These are phyloP conservation scores for Backusella psychrophila DNA, from an alignment of 192 early-diverging fungal species.

Conservation along the genomic window DNA sequence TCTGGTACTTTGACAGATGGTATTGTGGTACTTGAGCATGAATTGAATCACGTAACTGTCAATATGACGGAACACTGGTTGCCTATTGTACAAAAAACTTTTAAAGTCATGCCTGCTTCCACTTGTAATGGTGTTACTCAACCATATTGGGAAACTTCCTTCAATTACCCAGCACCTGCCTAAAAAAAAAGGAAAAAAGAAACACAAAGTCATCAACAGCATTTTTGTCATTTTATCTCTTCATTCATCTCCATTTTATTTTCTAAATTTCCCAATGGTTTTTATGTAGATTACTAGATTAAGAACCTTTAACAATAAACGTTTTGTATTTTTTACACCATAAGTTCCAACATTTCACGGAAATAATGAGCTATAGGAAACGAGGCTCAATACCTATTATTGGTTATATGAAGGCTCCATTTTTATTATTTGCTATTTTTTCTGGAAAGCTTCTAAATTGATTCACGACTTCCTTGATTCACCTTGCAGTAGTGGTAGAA, in stretches of 20 bases:
- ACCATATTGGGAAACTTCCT: background rate
- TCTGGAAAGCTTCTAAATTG: background rate
- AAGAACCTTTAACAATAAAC: background rate
- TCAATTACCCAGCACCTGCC: background rate
- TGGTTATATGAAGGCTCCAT: background rate
- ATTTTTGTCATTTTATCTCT: background rate
- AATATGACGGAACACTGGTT: constrained; percentile 34
- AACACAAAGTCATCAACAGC: background rate
- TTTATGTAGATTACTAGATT: background rate
- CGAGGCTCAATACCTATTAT: no score
- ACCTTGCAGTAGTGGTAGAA: background rate
- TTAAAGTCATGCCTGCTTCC: constrained; percentile 14
- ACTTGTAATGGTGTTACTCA: background rate
- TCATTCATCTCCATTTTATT: background rate
- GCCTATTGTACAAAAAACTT: constrained; percentile 23
- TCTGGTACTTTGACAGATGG: constrained; percentile 13
- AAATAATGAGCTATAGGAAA: no score
- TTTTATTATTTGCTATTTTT: background rate
- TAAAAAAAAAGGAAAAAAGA: background rate
- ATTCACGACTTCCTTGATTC: background rate
- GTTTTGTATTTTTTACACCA: background rate
- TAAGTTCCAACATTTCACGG: background rate
- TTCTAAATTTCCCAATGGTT: background rate
- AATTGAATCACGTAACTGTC: constrained; percentile 31
- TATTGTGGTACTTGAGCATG: constrained; percentile 34